Evolutionary conservation across 352 stramenopile genomes (phyloP).

Genomic region (Plasmopara viticola): DNA sequence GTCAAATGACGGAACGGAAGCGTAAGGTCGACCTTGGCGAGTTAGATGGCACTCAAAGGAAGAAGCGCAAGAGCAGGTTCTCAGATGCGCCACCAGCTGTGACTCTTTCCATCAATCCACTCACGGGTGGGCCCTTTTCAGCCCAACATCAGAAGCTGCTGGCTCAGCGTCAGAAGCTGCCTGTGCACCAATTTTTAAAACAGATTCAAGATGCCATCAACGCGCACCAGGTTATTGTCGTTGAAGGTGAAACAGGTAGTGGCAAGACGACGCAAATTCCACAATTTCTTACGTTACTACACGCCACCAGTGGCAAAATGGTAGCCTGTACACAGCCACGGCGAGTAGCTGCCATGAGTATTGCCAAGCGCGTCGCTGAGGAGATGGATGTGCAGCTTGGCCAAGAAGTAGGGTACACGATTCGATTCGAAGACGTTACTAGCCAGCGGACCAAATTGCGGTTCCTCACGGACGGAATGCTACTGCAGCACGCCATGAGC

Average conservation of each 20-base stretch:
- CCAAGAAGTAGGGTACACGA: conserved; percentile 98
- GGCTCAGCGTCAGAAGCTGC: conserved; percentile 92
- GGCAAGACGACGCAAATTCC: conserved; percentile 97
- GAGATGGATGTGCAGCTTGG: conserved; percentile 98
- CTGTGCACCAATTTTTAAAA: conserved; percentile 95
- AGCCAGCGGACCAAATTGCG: conserved; percentile 74
- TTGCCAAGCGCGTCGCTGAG: conserved; percentile 96
- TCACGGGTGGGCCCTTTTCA: conserved; percentile 87
- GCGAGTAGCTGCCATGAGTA: conserved; percentile 96
- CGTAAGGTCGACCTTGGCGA: conserved; percentile 59
- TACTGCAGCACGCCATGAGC: conserved; percentile 96
- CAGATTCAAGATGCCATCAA: conserved; percentile 95
- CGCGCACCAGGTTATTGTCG: conserved; percentile 93
- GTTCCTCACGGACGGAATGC: conserved; percentile 90
- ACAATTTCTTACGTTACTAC: conserved; percentile 87
- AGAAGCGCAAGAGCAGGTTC: conserved; percentile 80
- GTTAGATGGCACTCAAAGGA: conserved; percentile 19
- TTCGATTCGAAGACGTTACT: conserved; percentile 98
- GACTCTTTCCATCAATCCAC: conserved; percentile 73
- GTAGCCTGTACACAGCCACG: conserved; percentile 97
- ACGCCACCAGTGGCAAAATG: conserved; percentile 74
- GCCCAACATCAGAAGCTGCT: conserved; percentile 90
- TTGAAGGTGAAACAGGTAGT: conserved; percentile 97
- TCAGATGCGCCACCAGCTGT: conserved; percentile 41
- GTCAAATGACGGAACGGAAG: conserved; percentile 57